A percentile compares a stretch with the other conserved stretches of the same genome.
Conservation (phyloP, 306 rosid genomes). For the Vigna unguiculata region DNA sequence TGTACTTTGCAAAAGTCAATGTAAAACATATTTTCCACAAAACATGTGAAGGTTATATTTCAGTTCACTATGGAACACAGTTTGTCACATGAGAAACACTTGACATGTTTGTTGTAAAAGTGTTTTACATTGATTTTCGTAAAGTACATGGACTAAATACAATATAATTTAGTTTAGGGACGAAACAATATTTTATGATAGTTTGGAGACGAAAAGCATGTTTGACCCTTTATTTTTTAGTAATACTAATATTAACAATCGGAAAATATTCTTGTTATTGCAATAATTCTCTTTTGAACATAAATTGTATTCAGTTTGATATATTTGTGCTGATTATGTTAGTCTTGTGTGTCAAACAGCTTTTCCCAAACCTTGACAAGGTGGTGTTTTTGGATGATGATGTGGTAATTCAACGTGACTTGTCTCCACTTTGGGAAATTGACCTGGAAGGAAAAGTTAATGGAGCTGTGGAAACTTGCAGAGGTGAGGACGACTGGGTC, state of each 20-base stretch:
- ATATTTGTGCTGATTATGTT: slow-evolving; percentile 43
- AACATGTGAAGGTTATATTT: too few species aligned
- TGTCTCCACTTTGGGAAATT: slow-evolving; percentile 64
- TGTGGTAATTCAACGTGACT: slow-evolving; percentile 61
- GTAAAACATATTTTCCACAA: too few species aligned
- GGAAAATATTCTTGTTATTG: slow-evolving; percentile 3
- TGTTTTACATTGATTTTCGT: too few species aligned
- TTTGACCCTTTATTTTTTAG: not conserved
- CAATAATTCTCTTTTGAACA: not conserved
- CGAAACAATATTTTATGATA: too few species aligned
- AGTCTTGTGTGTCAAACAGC: slow-evolving; percentile 62
- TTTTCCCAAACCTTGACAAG: slow-evolving; percentile 93
- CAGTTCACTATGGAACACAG: too few species aligned
- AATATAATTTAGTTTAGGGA: too few species aligned
- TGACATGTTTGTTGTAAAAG: too few species aligned
- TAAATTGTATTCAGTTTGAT: slow-evolving; percentile 16
- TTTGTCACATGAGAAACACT: too few species aligned
- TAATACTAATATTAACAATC: not conserved
- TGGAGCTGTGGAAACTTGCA: slow-evolving; percentile 66
- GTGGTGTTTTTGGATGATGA: slow-evolving; percentile 67
- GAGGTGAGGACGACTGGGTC: slow-evolving; percentile 64
- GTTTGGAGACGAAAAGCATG: too few species aligned
- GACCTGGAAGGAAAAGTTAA: slow-evolving; percentile 62
- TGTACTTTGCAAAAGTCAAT: too few species aligned
- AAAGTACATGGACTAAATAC: too few species aligned